Base-by-base conservation (phyloP, 2,329 filamentous ascomycete species). In the Stemphylium beticola region DNA sequence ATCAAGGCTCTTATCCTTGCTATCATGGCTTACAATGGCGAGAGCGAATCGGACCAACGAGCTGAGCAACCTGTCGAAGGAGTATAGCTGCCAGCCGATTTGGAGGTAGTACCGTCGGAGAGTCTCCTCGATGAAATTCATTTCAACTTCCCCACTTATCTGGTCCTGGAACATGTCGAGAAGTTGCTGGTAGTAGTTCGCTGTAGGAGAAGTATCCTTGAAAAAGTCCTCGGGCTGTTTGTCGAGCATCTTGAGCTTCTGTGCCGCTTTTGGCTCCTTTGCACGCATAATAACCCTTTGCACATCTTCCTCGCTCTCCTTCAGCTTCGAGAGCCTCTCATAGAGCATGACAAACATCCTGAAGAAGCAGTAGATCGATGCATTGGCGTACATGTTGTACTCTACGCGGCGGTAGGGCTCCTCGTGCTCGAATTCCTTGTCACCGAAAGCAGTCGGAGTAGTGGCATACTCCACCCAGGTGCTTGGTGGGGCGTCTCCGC, bases 281-380 rank as follows among this genome's bases (percentile, higher is more conserved):
- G 91, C 86, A 17, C 91, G 88, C 22, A 83, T 80, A 34, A 97
- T 88, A 66, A 91, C 88, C 64, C 87, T 84, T 42, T 85, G 82
- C 9, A 96, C 93, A 39, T 87, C 85, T 3, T 84, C 82, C 66
- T 90, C 89, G 69, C 88, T 88, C 54, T 88, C 82, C 79, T 98
- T 98, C 74, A 98, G 86, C 57, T 90, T 89, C 59, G 89, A 82
- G 12, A 99, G 82, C 36, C 95, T 87, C 67, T 87, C 86, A 77
- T 96, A 98, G 4, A 99, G 81, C n/a, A 89, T 90, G 71, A 96
- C 87, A 74, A 99, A 95, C 57, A 96, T 88, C 64, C 89, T 91
- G 79, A 99, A 90, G 82, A 99, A 98, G 76, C 95, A 93, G 72
- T 92, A 96, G 55, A 99, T 88, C 3, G 89, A 91, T 67, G 92